Percentiles rank a stretch among this genome's conserved stretches.
Evolutionary conservation across 2,329 filamentous ascomycete species (phyloP).

Genomic region (Plectosphaerella cucumerina): DNA sequence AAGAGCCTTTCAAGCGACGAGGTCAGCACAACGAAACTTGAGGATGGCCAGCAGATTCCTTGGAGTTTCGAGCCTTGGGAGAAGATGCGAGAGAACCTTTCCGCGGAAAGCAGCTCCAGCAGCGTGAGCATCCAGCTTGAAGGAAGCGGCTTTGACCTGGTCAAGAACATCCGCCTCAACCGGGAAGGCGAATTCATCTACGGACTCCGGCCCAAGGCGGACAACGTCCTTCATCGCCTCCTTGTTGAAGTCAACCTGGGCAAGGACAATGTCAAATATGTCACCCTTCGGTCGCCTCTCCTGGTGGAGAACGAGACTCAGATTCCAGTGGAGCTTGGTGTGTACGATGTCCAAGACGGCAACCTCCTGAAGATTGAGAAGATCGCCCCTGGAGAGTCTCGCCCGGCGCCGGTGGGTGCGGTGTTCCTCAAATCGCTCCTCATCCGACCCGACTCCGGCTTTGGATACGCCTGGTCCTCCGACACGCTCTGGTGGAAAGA

Average conservation of each 20-base stretch:
- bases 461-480: constrained; percentile 92
- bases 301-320: constrained; percentile 95
- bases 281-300: constrained; percentile 88
- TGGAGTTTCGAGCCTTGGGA: constrained; percentile 98
- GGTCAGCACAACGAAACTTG: constrained; percentile 69
- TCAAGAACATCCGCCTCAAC: constrained; percentile 84
- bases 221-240: constrained; percentile 80
- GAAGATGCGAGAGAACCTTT: constrained; percentile 89
- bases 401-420: constrained; percentile 87
- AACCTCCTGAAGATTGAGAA: constrained; percentile 97
- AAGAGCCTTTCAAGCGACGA: constrained; percentile 65
- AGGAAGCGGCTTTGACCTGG: constrained; percentile 87
- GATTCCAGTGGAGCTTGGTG: constrained; percentile 88
- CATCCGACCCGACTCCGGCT: constrained; percentile 88
- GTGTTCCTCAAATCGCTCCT: constrained; percentile 86
- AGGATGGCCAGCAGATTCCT: constrained; percentile 84
- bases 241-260: constrained; percentile 89
- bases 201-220: constrained; percentile 80
- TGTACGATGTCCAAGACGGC: constrained; percentile 82
- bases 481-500: constrained; percentile 93
- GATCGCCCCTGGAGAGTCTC: constrained; percentile 84
- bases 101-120: constrained; percentile 75
- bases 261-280: constrained; percentile 96
- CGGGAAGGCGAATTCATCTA: constrained; percentile 94
- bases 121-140: constrained; percentile 81